Base-by-base conservation (phyloP, 176 grass and related monocot species). In the Oryza nivara region DNA sequence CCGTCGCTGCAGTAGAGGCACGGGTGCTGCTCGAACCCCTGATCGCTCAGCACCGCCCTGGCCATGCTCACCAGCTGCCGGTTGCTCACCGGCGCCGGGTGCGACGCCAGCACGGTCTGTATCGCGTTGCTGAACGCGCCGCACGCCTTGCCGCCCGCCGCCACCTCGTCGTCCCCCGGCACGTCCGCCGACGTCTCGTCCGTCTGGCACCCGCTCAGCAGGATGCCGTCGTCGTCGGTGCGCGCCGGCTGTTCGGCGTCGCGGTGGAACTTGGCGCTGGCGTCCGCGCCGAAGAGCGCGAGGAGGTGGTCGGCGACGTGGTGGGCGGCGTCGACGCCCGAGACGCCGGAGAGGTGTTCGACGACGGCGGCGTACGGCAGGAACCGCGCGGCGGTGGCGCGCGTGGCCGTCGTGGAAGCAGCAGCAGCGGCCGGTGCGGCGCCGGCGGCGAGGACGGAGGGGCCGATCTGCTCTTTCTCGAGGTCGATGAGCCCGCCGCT, bases 401-500 rank as follows among this genome's bases (percentile, higher is more conserved):
- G 52, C 16, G 68, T 11, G 5, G 48, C 9, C 1, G 9, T 22
- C 1, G 17, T 4, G 15, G 47, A 0, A 2, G 14, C 15, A 19
- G 5, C 16, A 54, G 51, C 16, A 12, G 51, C 36, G 36, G 5
- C 3, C 4, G 41, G 23, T 5, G 67, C 35, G 0, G 9, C 65
- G 26, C 20, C 79, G 17, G 9, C 79, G 17, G 9, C 4, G 74
- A 67, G 26, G 7, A 74, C 65, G 51, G 68, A 71, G 15, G 95
- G 92, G 35, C 95, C 95, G 66, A 97, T 94, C 76, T 97, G 95
- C 74, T 97, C 95, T 82, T 94, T 97, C 75, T 97, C 95, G 16
- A 82, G 75, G 86, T 94, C 95, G 68, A 97, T 95, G 80, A 97
- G 95, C 11, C 95, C 95, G 28, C 92, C 92, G 83, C 95, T 97